Evolutionary conservation across 495 filamentous ascomycete species (phyloP).

Genomic region (Neurospora sp.): DNA sequence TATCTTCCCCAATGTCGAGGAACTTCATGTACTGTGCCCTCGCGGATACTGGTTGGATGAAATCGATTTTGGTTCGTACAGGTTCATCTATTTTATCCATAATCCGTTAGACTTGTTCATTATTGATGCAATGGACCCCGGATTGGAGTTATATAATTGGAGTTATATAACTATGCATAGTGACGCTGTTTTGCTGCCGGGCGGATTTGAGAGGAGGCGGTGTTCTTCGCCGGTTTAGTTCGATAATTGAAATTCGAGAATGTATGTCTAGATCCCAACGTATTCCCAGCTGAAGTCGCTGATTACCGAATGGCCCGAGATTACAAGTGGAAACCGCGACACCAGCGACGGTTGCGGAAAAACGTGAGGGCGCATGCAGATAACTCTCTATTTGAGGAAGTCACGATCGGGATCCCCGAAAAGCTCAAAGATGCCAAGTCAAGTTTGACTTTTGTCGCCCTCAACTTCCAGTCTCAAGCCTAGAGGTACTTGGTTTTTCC

Average conservation of each 20-base stretch:
- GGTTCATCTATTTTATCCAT: neutral
- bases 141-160: neutral
- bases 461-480: neutral
- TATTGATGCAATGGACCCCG: neutral
- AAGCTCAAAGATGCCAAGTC: neutral
- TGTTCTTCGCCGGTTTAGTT: neutral
- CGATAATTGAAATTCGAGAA: neutral
- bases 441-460: neutral
- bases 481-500: neutral
- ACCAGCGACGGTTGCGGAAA: neutral
- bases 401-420: neutral
- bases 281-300: neutral
- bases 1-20: neutral
- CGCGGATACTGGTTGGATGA: too few relatives aligned
- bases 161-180: neutral
- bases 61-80: neutral
- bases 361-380: neutral
- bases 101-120: neutral
- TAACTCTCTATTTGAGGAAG: neutral
- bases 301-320: too few relatives aligned
- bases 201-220: neutral
- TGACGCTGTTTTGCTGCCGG: too few relatives aligned
- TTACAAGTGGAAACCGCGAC: neutral
- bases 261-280: neutral
- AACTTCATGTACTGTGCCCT: neutral